Evolutionary conservation across 108 stramenopile genomes (phyloP), one percentile per base, ranked within the genome.

Genomic region (Mediolabrus comicus): DNA sequence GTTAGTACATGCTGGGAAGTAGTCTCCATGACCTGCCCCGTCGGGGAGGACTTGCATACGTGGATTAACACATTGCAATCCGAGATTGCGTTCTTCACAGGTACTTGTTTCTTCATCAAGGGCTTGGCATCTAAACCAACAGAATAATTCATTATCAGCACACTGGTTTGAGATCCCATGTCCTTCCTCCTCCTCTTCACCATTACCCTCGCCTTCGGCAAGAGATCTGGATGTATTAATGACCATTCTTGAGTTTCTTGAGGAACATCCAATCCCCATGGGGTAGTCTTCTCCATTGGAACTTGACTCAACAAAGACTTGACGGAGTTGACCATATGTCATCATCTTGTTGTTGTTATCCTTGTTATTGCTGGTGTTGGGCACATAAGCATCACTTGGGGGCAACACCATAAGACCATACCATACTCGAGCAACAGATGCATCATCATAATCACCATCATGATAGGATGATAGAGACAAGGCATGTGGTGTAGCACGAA

Each of bases 331-430:
- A 19, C 88, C 89, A 65, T 82, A 94, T 9, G 90, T 84, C 31
- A n/a, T 29, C n/a, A n/a, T n/a, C n/a, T n/a, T n/a, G n/a, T n/a
- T n/a, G n/a, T n/a, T n/a, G n/a, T n/a, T n/a, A n/a, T n/a, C n/a
- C n/a, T n/a, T 38, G 38, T 33, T 73, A 49, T 71, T 66, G 1
- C 36, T 19, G 11, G 85, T 62, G 35, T 83, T 59, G 17, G 83
- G 43, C 9, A 67, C 8, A 10, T 74, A 68, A 1, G 91, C 94
- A 63, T 74, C 65, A 5, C 69, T 52, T n/a, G 94, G 94, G 13
- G 94, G 83, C 12, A 95, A 69, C 29, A 88, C 86, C 94, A 95
- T 95, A 32, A 89, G 84, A 2, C 94, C 94, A 63, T 89, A 92
- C 94, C 94, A 95, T 22, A 89, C 79, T 13, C 94, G 87, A 49